Conservation (phyloP, 331 rosid genomes). For the Arachis monticola region DNA sequence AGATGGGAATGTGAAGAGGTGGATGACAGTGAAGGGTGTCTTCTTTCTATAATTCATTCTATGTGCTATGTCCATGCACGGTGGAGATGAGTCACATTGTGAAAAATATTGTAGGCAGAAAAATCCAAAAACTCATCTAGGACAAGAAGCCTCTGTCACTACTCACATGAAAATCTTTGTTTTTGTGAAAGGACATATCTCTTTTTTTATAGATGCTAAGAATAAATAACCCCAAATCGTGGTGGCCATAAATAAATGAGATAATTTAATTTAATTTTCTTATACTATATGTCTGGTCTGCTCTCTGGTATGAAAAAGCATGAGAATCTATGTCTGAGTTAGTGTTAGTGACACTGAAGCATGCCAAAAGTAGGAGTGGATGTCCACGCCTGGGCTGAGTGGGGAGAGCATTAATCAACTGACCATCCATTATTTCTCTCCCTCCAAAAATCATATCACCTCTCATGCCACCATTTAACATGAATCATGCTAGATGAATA, state of each 20-base stretch:
- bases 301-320: constrained; percentile 36
- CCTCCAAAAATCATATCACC: neutral
- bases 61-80: constrained; percentile 32
- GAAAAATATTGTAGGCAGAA: constrained; percentile 27
- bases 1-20: constrained; percentile 22
- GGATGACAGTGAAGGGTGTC: constrained; percentile 22
- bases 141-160: constrained; percentile 23
- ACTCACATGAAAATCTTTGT: constrained; percentile 44
- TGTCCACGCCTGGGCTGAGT: constrained; percentile 51
- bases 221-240: constrained; percentile 39
- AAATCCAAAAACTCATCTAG: constrained; percentile 17
- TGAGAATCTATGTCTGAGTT: constrained; percentile 52
- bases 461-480: constrained; percentile 27
- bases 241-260: constrained; percentile 27
- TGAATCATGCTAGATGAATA: constrained; percentile 38
- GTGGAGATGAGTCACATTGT: constrained; percentile 33
- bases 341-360: constrained; percentile 26
- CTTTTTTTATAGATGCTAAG: constrained; percentile 43
- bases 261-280: too few species aligned
- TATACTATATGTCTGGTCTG: too few species aligned
- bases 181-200: constrained; percentile 34
- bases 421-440: constrained; percentile 53
- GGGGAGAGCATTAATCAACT: constrained; percentile 58
- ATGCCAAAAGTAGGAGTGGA: constrained; percentile 50
- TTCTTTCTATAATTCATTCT: too few species aligned